Evolutionary conservation across 305 asterid species (phyloP), one percentile per base, ranked within the genome.

Genomic region (Rubia peregrina): DNA sequence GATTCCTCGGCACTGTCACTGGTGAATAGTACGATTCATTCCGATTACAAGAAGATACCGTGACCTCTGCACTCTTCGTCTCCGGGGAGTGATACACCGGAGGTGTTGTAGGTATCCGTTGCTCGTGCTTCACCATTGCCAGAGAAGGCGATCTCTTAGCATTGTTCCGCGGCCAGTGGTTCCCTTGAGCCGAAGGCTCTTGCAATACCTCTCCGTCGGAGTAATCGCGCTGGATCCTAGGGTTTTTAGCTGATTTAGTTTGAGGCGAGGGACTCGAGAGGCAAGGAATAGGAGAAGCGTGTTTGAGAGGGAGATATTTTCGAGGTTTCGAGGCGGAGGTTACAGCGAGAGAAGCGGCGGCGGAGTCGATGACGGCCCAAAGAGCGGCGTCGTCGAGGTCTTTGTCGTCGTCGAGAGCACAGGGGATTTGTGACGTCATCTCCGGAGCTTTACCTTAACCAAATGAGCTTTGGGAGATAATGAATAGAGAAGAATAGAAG

Each of bases 361-460:
- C 97, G 64, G 97, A 93, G 78, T 93, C 98, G 74, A 93, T 93
- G 46, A 86, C 91, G 2, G 98, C 96, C 98, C 98, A 91, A 68
- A 93, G 71, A 11, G 91, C 98, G 73, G 91, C 95, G 86, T 89
- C 96, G 85, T 93, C 97, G 51, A 91, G 85, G 67, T 90, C 97
- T 72, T 80, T 82, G 62, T 93, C 98, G 74, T 85, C 70, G 19
- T 90, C 96, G 76, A 86, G 65, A 40, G 62, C 42, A 57, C 65
- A 74, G 73, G 19, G 60, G 77, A 67, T 59, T 5, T 77, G 83
- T 44, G 83, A 79, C 65, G 74, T 68, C 84, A 77, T 53, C 7
- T 46, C 14, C 56, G 6, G 71, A 67, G 42, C 8, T 14, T 61
- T 61, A 14, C 17, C 41, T 13, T 14, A 61, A 6, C 8, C 65